Evolutionary conservation across 2,329 filamentous ascomycete species (phyloP).

Genomic region (Phyllosticta paracitricarpa): DNA sequence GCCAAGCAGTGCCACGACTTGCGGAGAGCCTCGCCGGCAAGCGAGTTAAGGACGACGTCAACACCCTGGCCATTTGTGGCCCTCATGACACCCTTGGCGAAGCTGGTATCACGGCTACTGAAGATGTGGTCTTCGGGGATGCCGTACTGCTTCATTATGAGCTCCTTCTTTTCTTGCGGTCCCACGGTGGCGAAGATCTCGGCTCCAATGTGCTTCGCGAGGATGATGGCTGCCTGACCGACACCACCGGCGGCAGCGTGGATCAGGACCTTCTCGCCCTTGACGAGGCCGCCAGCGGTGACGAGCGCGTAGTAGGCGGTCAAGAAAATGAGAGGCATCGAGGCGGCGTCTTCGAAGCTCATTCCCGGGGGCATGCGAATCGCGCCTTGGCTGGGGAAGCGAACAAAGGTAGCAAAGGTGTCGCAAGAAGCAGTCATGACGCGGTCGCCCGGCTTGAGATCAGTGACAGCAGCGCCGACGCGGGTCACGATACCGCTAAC

Average conservation of each 20-base stretch:
- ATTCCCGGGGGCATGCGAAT: neutral
- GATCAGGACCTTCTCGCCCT: constrained; percentile 20
- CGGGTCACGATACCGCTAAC: constrained; percentile 55
- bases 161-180: constrained; percentile 17
- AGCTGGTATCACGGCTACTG: constrained; percentile 18
- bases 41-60: constrained; percentile 26
- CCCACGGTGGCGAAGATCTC: constrained; percentile 23
- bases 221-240: constrained; percentile 21
- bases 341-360: constrained; percentile 18
- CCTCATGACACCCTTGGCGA: constrained; percentile 17
- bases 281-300: constrained; percentile 11
- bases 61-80: constrained; percentile 22
- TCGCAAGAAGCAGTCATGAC: constrained; percentile 33
- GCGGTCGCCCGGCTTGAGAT: constrained; percentile 55
- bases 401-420: neutral
- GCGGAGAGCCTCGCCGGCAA: constrained; percentile 18
- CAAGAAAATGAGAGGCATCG: constrained; percentile 13
- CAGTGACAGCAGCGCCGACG: constrained; percentile 49
- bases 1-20: constrained; percentile 20
- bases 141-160: constrained; percentile 17
- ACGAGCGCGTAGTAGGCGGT: constrained; percentile 15
- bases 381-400: constrained; percentile 5
- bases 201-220: constrained; percentile 17
- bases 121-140: constrained; percentile 25
- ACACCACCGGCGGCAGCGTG: constrained; percentile 22